These are phyloP conservation scores for Leccinum griseonigrum DNA, from an alignment of 1,284 basidiomycete genomes.

Conservation along the genomic window DNA sequence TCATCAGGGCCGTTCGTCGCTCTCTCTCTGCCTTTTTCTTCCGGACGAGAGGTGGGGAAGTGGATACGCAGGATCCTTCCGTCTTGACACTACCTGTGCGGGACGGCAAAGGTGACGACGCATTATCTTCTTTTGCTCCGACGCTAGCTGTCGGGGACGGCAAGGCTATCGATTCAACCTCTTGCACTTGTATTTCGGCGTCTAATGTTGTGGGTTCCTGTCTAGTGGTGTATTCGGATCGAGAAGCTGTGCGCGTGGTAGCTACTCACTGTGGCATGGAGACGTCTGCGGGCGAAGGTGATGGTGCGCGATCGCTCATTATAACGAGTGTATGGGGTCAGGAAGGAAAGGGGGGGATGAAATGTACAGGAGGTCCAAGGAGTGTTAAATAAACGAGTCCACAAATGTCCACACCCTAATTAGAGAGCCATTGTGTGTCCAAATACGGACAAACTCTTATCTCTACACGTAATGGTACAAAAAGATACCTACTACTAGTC, in stretches of 20 bases:
- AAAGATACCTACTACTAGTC: no score
- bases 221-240: constrained; percentile 18
- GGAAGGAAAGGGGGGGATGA: constrained; percentile 1
- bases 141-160: not conserved
- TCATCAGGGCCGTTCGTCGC: constrained; percentile 48
- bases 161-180: not conserved
- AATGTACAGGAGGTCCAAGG: constrained; percentile 9
- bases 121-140: not conserved
- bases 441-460: constrained; percentile 27
- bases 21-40: constrained; percentile 39
- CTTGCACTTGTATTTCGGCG: constrained; percentile 2
- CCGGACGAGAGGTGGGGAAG: constrained; percentile 9
- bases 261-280: constrained; percentile 18
- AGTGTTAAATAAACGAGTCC: constrained; percentile 3
- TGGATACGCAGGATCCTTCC: not conserved
- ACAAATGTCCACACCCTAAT: constrained; percentile 4
- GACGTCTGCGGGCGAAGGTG: not conserved
- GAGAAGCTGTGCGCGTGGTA: not conserved
- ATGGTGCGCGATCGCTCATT: constrained; percentile 23
- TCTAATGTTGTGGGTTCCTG: not conserved
- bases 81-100: not conserved
- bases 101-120: not conserved
- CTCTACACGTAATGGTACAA: constrained; percentile 7
- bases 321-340: constrained; percentile 30
- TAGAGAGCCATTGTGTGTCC: constrained; percentile 1